A percentile compares a stretch with the other conserved stretches of the same genome.
phyloP scores from a whole-genome alignment of 352 stramenopile species.

The Phytophthora cryptogea region DNA sequence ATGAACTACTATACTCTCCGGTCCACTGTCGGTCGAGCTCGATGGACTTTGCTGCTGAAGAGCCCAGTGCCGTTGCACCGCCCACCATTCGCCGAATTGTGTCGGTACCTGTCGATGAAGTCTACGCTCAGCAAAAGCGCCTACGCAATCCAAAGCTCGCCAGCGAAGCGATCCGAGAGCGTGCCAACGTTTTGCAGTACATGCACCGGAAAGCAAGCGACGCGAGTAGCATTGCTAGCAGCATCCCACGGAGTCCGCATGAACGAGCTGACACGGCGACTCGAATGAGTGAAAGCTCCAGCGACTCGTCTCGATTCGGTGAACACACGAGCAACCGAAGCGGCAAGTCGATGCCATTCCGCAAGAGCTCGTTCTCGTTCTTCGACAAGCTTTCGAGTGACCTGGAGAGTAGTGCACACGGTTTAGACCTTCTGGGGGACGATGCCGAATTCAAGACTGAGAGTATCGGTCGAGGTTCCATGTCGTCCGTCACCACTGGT shows the following conservation, averaged over 20 bases:
- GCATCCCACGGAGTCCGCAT: conserved; percentile 56
- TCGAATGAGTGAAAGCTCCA: conserved; percentile 72
- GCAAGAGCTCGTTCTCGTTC: conserved; percentile 88
- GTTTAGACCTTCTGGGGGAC: conserved; percentile 53
- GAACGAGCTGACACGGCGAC: conserved; percentile 3
- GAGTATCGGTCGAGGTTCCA: conserved; percentile 25
- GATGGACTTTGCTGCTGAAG: conserved; percentile 35
- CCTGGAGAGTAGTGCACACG: conserved; percentile 57
- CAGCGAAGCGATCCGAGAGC: conserved; percentile 74
- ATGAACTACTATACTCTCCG: conserved; percentile 38
- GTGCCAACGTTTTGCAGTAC: conserved; percentile 86
- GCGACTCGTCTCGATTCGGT: conserved; percentile 58
- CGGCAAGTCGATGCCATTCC: conserved; percentile 42
- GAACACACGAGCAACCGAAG: conserved; percentile 61
- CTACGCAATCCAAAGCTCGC: conserved; percentile 28
- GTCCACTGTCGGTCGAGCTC: conserved; percentile 41
- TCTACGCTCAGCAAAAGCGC: conserved; percentile 23
- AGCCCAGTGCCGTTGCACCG: conserved; percentile 9
- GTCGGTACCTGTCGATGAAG: conserved; percentile 36
- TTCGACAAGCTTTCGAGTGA: conserved; percentile 87
- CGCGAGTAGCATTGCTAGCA: conserved; percentile 71
- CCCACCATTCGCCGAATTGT: conserved; percentile 46
- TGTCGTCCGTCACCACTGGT: conserved; percentile 32
- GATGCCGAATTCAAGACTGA: conserved; percentile 39
- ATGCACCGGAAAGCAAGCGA: conserved; percentile 87